Evolutionary conservation across 2,329 filamentous ascomycete genomes (phyloP).

Genomic region (Sporothrix mexicana): DNA sequence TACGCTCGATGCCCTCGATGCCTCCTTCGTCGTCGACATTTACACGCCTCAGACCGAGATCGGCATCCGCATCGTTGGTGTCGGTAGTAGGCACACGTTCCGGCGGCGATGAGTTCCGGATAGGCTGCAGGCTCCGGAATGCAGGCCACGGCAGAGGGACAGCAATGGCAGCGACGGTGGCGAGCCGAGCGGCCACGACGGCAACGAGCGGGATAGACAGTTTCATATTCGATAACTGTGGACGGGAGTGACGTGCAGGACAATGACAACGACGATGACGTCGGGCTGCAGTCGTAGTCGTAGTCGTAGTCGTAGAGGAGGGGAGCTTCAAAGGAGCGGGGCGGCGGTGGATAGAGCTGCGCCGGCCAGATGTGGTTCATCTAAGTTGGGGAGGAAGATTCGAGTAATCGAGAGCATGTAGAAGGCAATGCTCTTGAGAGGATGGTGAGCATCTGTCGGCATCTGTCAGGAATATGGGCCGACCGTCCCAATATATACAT

Average conservation of each 20-base stretch:
- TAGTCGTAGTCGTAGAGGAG: not conserved
- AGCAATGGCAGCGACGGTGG: slow-evolving; percentile 12
- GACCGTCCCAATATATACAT: not conserved
- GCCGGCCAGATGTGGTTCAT: slow-evolving; percentile 21
- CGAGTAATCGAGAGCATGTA: not conserved
- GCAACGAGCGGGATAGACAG: not conserved
- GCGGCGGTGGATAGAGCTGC: not conserved
- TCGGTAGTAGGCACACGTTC: not conserved
- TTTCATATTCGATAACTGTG: not conserved
- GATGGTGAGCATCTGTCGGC: not conserved
- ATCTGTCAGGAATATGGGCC: not conserved
- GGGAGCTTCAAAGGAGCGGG: slow-evolving; percentile 30
- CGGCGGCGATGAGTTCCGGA: not conserved
- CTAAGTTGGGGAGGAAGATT: slow-evolving; percentile 4
- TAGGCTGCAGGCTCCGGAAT: not conserved
- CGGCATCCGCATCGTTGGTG: not conserved
- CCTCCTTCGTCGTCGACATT: not conserved
- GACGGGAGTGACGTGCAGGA: not conserved
- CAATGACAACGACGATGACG: not conserved
- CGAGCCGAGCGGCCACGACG: not conserved
- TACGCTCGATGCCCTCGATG: not conserved
- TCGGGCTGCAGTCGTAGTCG: not conserved
- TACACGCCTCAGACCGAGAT: not conserved
- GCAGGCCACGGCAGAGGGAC: not conserved
- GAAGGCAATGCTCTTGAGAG: slow-evolving; percentile 3